A percentile compares a stretch with the other conserved stretches of the same genome.
Evolutionary conservation across 2,329 filamentous ascomycete species (phyloP).

Genomic region (Leptodontidium sp.): DNA sequence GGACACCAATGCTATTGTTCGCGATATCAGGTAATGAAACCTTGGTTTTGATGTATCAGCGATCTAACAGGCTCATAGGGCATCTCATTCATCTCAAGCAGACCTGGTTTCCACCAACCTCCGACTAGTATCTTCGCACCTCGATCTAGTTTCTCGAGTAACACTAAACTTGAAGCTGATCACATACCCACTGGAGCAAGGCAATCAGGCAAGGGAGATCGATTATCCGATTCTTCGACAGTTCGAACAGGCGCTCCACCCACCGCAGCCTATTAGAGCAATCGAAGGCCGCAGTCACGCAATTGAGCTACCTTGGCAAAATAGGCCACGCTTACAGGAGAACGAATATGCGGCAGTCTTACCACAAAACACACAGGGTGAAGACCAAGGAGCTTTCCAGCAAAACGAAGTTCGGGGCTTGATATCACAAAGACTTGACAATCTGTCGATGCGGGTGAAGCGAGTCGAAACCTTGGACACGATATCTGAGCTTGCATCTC

Average conservation of each 20-base stretch:
- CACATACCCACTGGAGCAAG: conserved; percentile 37
- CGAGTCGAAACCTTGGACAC: conserved; percentile 34
- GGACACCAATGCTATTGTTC: conserved; percentile 32
- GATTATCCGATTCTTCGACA: conserved; percentile 40
- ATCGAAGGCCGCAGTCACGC: conserved; percentile 23
- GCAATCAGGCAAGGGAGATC: conserved; percentile 30
- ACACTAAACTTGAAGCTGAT: conserved; percentile 38
- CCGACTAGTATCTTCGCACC: conserved; percentile 35
- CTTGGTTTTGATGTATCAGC: background rate
- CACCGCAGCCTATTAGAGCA: conserved; percentile 33
- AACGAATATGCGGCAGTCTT: conserved; percentile 22
- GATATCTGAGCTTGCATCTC: conserved; percentile 20
- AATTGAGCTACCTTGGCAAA: conserved; percentile 30
- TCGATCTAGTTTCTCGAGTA: conserved; percentile 38
- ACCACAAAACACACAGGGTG: background rate
- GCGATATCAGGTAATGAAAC: conserved; percentile 29
- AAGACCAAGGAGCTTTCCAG: conserved; percentile 22
- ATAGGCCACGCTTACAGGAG: background rate
- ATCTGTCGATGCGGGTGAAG: conserved; percentile 37
- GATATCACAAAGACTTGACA: conserved; percentile 36
- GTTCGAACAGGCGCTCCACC: conserved; percentile 38
- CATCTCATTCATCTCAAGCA: conserved; percentile 20
- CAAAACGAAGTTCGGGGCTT: conserved; percentile 27
- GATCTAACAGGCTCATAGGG: background rate
- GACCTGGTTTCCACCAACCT: conserved; percentile 35